phyloP scores from a whole-genome alignment of 2,329 filamentous ascomycete species.

The Cladosporium phlei region DNA sequence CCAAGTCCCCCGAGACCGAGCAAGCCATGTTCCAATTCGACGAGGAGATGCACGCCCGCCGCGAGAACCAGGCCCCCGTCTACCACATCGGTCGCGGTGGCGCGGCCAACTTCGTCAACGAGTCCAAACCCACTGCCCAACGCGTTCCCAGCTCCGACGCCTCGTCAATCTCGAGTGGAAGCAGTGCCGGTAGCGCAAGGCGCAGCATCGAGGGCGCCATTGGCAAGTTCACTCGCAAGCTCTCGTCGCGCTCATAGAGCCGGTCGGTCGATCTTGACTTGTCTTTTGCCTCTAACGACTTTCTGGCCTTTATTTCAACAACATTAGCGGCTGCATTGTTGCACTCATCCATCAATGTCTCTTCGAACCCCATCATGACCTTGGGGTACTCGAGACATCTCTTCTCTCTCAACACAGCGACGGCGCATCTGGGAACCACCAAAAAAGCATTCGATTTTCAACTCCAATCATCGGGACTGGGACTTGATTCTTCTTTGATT shows the following conservation, averaged over 20 bases:
- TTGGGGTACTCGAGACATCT: constrained; percentile 1
- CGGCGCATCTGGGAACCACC: constrained; percentile 1
- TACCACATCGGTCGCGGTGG: constrained; percentile 62
- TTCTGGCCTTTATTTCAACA: constrained; percentile 2
- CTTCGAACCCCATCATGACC: constrained; percentile 4
- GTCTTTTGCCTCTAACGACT: neutral
- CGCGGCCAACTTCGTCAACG: constrained; percentile 50
- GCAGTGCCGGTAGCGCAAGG: constrained; percentile 10
- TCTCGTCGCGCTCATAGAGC: constrained; percentile 9
- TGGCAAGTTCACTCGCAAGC: constrained; percentile 15
- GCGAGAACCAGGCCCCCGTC: constrained; percentile 49
- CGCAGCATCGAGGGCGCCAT: constrained; percentile 15
- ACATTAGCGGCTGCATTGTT: neutral
- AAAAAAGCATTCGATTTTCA: constrained; percentile 5
- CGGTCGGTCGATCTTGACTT: neutral
- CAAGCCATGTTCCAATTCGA: constrained; percentile 64
- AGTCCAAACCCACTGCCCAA: constrained; percentile 4
- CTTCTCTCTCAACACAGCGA: neutral
- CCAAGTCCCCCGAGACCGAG: constrained; percentile 43
- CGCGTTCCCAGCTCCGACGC: constrained; percentile 5
- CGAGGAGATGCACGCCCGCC: constrained; percentile 57
- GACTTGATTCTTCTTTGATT: neutral
- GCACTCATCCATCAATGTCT: neutral
- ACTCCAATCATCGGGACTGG: too few relatives aligned
- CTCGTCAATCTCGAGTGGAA: constrained; percentile 9